phyloP scores from a whole-genome alignment of 768 basidiomycete genomes.

The Mycena alexandri region DNA sequence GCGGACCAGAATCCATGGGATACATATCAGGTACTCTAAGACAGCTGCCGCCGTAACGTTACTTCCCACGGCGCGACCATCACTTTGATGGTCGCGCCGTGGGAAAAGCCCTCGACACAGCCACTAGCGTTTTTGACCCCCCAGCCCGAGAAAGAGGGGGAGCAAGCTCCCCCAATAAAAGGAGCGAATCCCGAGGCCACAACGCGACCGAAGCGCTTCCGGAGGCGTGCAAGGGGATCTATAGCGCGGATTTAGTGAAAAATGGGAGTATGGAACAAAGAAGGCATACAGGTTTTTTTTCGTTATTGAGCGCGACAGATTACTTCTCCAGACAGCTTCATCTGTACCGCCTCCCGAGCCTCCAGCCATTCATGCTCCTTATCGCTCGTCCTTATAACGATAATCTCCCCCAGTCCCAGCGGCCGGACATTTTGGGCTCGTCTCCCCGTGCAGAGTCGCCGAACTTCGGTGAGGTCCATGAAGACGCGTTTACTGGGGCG shows the following conservation, averaged over 20 bases:
- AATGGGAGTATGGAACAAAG: neutral
- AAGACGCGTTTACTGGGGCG: conserved; percentile 86
- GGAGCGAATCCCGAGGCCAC: neutral
- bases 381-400: conserved; percentile 80
- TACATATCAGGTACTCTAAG: too few relatives aligned
- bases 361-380: conserved; percentile 89
- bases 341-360: conserved; percentile 88
- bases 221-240: conserved; percentile 22
- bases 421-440: conserved; percentile 86
- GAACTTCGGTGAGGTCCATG: conserved; percentile 80
- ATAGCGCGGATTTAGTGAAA: neutral
- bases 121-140: too few relatives aligned
- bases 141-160: too few relatives aligned
- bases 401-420: conserved; percentile 92
- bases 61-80: too few relatives aligned
- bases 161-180: too few relatives aligned
- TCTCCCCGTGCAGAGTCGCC: conserved; percentile 83
- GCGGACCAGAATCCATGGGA: too few relatives aligned
- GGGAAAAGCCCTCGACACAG: too few relatives aligned
- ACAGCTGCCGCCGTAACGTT: too few relatives aligned
- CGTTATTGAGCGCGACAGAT: conserved; percentile 78
- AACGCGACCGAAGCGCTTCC: conserved; percentile 35
- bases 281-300: conserved; percentile 18
- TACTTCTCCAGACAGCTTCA: conserved; percentile 87
- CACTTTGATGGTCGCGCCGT: too few relatives aligned